Evolutionary conservation across 768 basidiomycete genomes (phyloP).

Genomic region (Tricholoma sp.): DNA sequence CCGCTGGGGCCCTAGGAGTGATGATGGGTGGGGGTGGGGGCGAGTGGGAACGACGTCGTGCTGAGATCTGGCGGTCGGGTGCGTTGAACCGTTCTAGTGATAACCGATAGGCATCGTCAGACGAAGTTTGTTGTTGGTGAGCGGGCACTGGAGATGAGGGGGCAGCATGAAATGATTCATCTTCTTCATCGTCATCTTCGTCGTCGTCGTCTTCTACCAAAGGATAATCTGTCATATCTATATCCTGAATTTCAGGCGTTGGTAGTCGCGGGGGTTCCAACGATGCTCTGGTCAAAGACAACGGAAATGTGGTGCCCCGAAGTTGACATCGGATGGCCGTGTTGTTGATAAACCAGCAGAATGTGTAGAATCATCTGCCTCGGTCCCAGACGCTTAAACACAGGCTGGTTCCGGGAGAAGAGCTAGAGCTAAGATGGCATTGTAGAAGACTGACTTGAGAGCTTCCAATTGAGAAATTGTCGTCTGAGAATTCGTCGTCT

Average conservation of each 20-base stretch:
- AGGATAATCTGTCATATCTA: slow-evolving; percentile 50
- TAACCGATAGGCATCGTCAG: slow-evolving; percentile 35
- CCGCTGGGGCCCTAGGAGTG: slow-evolving; percentile 19
- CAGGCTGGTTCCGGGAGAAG: slow-evolving; percentile 7
- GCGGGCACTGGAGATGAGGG: slow-evolving; percentile 3
- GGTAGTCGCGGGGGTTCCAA: slow-evolving; percentile 34
- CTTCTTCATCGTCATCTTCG: slow-evolving; percentile 12
- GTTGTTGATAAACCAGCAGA: slow-evolving; percentile 8
- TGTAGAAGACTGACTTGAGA: slow-evolving; percentile 33
- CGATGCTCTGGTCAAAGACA: slow-evolving; percentile 12
- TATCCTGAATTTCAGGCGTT: slow-evolving; percentile 43
- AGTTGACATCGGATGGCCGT: slow-evolving; percentile 8
- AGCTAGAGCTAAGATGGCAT: slow-evolving; percentile 25
- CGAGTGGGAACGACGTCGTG: slow-evolving; percentile 36
- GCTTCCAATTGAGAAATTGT: slow-evolving; percentile 27
- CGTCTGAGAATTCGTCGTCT: too few relatives aligned
- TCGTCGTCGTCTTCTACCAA: too few relatives aligned
- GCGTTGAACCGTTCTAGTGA: slow-evolving; percentile 49
- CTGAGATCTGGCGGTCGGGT: slow-evolving; percentile 49
- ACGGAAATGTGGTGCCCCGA: slow-evolving; percentile 15
- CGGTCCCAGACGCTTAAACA: slow-evolving; percentile 7
- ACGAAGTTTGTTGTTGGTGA: neutral
- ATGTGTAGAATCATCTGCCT: slow-evolving; percentile 3
- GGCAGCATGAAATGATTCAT: neutral
- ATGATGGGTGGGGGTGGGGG: slow-evolving; percentile 7